These are phyloP conservation scores for Didymella exigua DNA, from an alignment of 2,329 filamentous ascomycete genomes.

Conservation along the genomic window DNA sequence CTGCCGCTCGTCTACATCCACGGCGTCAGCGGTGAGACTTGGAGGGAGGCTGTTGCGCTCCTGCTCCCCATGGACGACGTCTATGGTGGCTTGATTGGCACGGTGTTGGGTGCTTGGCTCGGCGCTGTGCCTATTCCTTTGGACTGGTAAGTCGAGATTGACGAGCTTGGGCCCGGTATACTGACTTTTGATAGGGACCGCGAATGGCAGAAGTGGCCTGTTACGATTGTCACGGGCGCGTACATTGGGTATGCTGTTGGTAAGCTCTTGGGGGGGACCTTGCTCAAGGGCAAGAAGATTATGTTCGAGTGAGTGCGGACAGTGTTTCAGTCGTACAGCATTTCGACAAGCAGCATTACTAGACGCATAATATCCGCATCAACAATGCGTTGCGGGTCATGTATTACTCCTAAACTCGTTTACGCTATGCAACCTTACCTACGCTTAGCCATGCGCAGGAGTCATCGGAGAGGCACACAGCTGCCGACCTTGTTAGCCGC, in stretches of 20 bases:
- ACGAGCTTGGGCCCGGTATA: background rate
- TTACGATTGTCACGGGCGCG: conserved; percentile 83
- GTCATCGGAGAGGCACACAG: background rate
- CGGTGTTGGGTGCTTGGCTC: conserved; percentile 82
- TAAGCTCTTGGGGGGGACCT: conserved; percentile 62
- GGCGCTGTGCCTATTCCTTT: conserved; percentile 94
- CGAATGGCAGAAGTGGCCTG: conserved; percentile 98
- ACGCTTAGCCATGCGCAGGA: background rate
- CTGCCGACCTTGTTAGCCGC: background rate
- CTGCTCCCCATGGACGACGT: conserved; percentile 79
- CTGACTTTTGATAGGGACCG: conserved; percentile 66
- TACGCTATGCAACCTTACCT: background rate
- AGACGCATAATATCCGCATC: background rate
- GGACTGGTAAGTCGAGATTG: conserved; percentile 69
- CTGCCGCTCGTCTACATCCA: conserved; percentile 86
- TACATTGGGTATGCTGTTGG: conserved; percentile 80
- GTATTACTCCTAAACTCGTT: background rate
- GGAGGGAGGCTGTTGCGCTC: conserved; percentile 72
- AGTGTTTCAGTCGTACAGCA: background rate
- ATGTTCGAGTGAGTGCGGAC: conserved; percentile 45
- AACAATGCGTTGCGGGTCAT: background rate
- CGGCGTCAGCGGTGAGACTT: conserved; percentile 73
- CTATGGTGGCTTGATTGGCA: conserved; percentile 81
- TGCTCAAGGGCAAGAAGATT: conserved; percentile 55
- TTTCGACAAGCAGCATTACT: background rate